Evolutionary conservation across 768 basidiomycete species (phyloP), one percentile per base, ranked within the genome.

Genomic region (Amylocystis lapponica): DNA sequence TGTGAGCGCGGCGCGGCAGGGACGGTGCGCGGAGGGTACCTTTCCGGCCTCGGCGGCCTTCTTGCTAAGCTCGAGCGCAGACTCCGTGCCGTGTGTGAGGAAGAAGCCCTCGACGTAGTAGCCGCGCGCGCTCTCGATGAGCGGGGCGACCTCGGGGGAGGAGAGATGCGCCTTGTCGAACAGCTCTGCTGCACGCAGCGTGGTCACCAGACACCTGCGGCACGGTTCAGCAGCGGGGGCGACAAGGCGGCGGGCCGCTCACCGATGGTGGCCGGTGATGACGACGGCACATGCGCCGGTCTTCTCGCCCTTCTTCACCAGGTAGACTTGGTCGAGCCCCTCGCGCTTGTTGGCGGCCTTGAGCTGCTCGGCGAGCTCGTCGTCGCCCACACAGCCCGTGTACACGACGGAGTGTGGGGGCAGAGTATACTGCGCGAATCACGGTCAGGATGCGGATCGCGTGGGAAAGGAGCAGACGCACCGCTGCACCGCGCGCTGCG

Each of bases 41-140:
- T 96, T 97, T 54, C 80, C 78, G 14, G 75, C 74, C 27, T 68
- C 71, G 8, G 86, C 78, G 4, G 90, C 86, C 50, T 84, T 81
- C 62, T 85, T 80, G 65, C 84, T 80, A 48, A 98, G 67, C 55
- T 83, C 72, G 29, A 89, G 65, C 37, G 79, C 80, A 43, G 77
- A 74, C 43, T 81, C 78, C 44, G 76, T 61, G 34, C 96, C 95
- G 60, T 99, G 95, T 14, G 95, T 95, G 46, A 98, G 76, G 81
- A 99, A 97, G 73, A 85, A 99, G 7, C 95, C 95, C 58, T 92
- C 95, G 48, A 97, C 80, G 70, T 99, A 99, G 74, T 78, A 96
- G 61, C 78, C 76, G 59, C 86, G 83, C 46, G 94, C 95, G 35
- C 69, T 74, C 5, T 87, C 75, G 57, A 98, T 71, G 52, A 92